Evolutionary conservation across 495 filamentous ascomycete genomes (phyloP).

Genomic region (Penicillium turbatum): DNA sequence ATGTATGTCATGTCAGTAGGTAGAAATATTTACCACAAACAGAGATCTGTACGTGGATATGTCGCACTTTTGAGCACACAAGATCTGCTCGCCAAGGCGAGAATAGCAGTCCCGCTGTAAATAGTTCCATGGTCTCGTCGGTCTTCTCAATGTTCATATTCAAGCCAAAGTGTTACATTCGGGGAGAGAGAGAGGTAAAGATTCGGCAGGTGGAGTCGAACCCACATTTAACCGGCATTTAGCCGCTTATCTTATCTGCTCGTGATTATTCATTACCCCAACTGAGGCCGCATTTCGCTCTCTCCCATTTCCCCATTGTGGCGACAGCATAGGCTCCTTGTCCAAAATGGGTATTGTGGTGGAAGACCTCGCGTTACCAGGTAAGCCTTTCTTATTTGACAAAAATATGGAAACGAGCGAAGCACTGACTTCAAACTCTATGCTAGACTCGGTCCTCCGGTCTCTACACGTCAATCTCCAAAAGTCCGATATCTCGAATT

Average conservation of each 20-base stretch:
- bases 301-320: neutral
- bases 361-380: conserved; percentile 20
- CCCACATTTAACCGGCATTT: neutral
- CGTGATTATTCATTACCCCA: neutral
- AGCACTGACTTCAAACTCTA: conserved; percentile 9
- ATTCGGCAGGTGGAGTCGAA: neutral
- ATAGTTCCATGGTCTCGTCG: no score
- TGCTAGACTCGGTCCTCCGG: conserved; percentile 24
- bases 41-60: neutral
- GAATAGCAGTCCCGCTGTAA: no score
- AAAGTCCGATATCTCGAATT: conserved; percentile 10
- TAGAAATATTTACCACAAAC: neutral
- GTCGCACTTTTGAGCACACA: neutral
- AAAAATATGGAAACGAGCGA: neutral
- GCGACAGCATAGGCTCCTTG: neutral
- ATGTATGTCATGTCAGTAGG: conserved; percentile 1
- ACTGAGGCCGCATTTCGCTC: neutral
- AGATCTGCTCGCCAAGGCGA: no score
- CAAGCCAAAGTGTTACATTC: no score
- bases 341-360: conserved; percentile 27
- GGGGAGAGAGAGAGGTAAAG: neutral
- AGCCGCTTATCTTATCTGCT: neutral
- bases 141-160: no score
- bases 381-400: conserved; percentile 9
- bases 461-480: conserved; percentile 25